Evolutionary conservation across 768 basidiomycete genomes (phyloP).

Genomic region (Cyclocybe aegerita): DNA sequence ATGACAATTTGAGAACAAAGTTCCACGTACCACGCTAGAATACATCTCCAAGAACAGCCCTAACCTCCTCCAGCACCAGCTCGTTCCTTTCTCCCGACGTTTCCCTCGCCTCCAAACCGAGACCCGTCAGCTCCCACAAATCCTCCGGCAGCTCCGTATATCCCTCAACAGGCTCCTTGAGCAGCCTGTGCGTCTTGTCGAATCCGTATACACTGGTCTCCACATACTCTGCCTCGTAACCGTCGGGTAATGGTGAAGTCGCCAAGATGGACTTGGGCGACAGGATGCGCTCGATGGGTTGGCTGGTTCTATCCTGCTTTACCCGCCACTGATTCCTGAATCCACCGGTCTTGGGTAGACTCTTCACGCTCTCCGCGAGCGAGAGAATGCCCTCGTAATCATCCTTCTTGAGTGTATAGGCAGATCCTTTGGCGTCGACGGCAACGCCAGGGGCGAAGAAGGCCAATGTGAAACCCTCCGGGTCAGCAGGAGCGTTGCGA

Average conservation of each 20-base stretch:
- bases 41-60: conserved; percentile 7
- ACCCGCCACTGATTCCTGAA: conserved; percentile 14
- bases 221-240: conserved; percentile 8
- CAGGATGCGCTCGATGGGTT: conserved; percentile 13
- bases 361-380: neutral
- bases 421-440: conserved; percentile 31
- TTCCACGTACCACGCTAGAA: neutral
- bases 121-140: conserved; percentile 12
- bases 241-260: neutral
- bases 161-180: conserved; percentile 4
- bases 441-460: conserved; percentile 26
- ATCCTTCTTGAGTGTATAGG: conserved; percentile 20
- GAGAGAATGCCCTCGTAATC: conserved; percentile 25
- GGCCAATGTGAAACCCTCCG: conserved; percentile 35
- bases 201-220: conserved; percentile 15
- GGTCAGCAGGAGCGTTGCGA: conserved; percentile 31
- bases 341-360: conserved; percentile 5
- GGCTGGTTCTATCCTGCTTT: conserved; percentile 6
- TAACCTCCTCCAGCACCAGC: conserved; percentile 6
- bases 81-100: neutral
- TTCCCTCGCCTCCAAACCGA: conserved; percentile 9
- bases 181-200: conserved; percentile 4
- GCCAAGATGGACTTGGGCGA: neutral
- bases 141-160: conserved; percentile 3
- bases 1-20: too few relatives aligned